These are phyloP conservation scores for Phytopythium delawarense DNA, from an alignment of 352 stramenopile species.

Conservation along the genomic window DNA sequence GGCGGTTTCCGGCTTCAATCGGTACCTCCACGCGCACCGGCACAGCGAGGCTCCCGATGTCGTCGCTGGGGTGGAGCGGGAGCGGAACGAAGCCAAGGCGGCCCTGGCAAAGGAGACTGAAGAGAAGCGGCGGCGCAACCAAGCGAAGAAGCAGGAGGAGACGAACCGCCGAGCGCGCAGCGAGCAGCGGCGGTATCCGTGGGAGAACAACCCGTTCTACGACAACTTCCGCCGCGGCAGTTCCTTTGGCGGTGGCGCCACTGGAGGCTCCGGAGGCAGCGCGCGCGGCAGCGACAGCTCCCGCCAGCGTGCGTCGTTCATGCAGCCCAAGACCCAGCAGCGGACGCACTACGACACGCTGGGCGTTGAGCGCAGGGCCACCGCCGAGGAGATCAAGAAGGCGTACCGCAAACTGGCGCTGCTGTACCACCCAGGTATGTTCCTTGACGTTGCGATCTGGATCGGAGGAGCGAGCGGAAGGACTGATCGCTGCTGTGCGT, in stretches of 20 bases:
- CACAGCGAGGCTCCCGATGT: conserved; percentile 14
- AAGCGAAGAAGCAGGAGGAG: conserved; percentile 39
- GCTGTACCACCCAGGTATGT: conserved; percentile 77
- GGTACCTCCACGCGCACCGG: conserved; percentile 50
- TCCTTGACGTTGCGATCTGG: neutral
- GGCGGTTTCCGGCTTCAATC: conserved; percentile 72
- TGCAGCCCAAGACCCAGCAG: conserved; percentile 25
- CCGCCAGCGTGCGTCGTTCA: conserved; percentile 24
- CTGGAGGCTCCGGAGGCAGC: conserved; percentile 18
- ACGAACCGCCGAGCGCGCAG: conserved; percentile 39
- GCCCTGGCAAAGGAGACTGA: conserved; percentile 43
- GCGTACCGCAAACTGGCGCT: conserved; percentile 88
- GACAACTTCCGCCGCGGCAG: conserved; percentile 38
- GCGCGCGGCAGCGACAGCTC: conserved; percentile 4
- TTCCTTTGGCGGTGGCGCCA: conserved; percentile 8
- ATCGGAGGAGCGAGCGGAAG: neutral
- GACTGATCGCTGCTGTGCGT: conserved; percentile 1
- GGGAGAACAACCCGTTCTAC: conserved; percentile 49
- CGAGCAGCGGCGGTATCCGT: conserved; percentile 30
- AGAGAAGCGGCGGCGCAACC: conserved; percentile 27
- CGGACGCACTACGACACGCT: conserved; percentile 84
- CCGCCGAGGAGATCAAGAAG: conserved; percentile 79
- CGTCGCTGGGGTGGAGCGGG: conserved; percentile 31
- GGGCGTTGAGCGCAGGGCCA: conserved; percentile 48
- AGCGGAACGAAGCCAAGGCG: conserved; percentile 43